A percentile compares a stretch with the other conserved stretches of the same genome.
phyloP scores from a whole-genome alignment of 345 rosid species.

The Gynandropsis gynandra region DNA sequence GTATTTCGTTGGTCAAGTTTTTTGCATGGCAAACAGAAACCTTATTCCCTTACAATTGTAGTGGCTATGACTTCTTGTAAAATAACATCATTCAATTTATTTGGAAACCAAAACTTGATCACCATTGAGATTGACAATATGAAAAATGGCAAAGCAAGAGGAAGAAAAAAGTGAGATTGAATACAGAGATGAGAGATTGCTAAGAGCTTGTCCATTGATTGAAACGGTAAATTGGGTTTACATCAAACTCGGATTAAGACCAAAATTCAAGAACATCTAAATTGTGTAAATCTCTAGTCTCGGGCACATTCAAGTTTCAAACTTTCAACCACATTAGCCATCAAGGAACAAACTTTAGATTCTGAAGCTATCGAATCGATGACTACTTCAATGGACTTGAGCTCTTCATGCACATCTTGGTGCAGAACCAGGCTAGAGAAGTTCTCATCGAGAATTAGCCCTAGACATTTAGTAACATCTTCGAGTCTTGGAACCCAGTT shows the following conservation, averaged over 20 bases:
- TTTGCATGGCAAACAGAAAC: neutral
- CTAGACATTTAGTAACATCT: slow-evolving; percentile 51
- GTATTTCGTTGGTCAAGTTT: slow-evolving; percentile 11
- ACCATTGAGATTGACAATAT: too few species aligned
- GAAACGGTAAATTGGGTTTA: slow-evolving; percentile 7
- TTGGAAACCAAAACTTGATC: too few species aligned
- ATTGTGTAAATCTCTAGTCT: slow-evolving; percentile 16
- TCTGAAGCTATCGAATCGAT: slow-evolving; percentile 57
- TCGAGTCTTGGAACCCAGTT: slow-evolving; percentile 75
- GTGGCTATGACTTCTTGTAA: too few species aligned
- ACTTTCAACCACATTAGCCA: slow-evolving; percentile 39
- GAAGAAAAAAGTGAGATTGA: too few species aligned
- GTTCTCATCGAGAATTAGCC: slow-evolving; percentile 66
- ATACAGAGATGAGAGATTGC: too few species aligned
- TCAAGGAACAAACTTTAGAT: slow-evolving; percentile 41
- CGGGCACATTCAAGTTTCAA: slow-evolving; percentile 37
- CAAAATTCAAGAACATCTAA: neutral
- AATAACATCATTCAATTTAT: too few species aligned
- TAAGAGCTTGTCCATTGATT: too few species aligned
- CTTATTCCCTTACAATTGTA: too few species aligned
- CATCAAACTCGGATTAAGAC: slow-evolving; percentile 1
- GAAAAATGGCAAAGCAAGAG: too few species aligned
- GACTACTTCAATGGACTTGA: slow-evolving; percentile 40
- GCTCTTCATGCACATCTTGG: slow-evolving; percentile 63
- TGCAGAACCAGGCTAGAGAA: slow-evolving; percentile 61